Base-by-base conservation (phyloP, 2,329 filamentous ascomycete species). In the Graphilbum sp. region DNA sequence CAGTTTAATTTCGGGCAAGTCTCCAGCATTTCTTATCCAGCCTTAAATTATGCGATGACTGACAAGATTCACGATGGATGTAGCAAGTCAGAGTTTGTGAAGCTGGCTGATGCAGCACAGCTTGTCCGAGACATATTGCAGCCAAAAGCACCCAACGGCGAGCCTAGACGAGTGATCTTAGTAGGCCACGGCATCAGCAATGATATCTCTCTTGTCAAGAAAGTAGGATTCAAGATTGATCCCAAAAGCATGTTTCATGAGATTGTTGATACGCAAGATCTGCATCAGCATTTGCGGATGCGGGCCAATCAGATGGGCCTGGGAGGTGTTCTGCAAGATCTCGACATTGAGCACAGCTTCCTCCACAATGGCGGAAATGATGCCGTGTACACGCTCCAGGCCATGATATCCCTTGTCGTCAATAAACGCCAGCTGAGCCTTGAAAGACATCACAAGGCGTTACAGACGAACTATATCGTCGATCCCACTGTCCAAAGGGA, bases 321-420 rank as follows among this genome's bases (percentile, higher is more conserved):
- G 2, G 60, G 59, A 0, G 59, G 48, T 6, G 64, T 92, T 13
- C 67, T 94, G 19, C 50, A 56, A 6, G 66, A 78, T 6, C 61
- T 94, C 21, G 69, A 68, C 3, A 69, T 92, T 9, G 49, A 58
- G 0, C 70, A 64, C 32, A 70, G 63, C 55, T 65, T 80, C 47
- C 62, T 88, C n/a, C 86, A 94, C 56, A 93, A 93, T 50, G 86
- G 78, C 0, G 76, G 86, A 2, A 94, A 94, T 46, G 86, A 94
- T 52, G 85, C 86, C 0, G 69, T 75, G 2, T 90, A 80, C 52
- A 88, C 84, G 0, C 57, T 93, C 44, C 75, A 78, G 43, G 79
- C 75, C 8, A 70, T 90, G 64, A 54, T 94, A 7, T 71, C 61
- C 5, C 68, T 84, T 42, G 66, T 63, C 16, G 53, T 64, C 2